phyloP scores from a whole-genome alignment of 176 grass and related monocot species.

The Rhynchospora pubera region DNA sequence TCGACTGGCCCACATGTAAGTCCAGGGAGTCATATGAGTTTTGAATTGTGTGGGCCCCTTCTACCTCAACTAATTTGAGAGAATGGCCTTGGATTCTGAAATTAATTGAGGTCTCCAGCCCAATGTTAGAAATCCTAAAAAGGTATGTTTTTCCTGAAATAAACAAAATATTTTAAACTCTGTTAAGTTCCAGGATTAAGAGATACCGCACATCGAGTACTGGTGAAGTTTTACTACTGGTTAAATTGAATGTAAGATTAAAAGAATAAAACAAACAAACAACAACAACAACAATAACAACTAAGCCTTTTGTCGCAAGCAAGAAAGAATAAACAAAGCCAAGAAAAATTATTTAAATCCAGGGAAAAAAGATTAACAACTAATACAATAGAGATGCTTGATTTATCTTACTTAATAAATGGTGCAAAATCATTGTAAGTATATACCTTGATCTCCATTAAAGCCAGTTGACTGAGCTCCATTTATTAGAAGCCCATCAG shows the following conservation, averaged over 20 bases:
- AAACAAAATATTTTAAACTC: conserved; percentile 3
- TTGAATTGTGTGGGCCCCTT: conserved; percentile 77
- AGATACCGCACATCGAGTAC: neutral
- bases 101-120: conserved; percentile 51
- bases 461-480: conserved; percentile 39
- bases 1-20: conserved; percentile 71
- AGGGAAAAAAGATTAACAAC: neutral
- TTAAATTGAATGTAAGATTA: neutral
- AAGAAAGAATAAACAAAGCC: neutral
- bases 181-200: neutral
- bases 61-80: conserved; percentile 53
- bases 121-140: conserved; percentile 69
- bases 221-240: neutral
- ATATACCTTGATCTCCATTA: conserved; percentile 42
- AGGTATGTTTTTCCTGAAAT: conserved; percentile 57
- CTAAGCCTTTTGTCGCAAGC: no score
- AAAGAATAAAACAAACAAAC: no score
- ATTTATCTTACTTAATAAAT: neutral
- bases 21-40: conserved; percentile 68
- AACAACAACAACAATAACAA: no score
- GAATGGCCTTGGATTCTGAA: conserved; percentile 53
- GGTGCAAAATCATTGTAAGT: neutral
- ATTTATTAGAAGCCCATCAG: conserved; percentile 58
- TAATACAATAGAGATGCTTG: neutral
- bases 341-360: neutral